Base-by-base conservation (phyloP, 345 rosid species). In the Salix viminalis region DNA sequence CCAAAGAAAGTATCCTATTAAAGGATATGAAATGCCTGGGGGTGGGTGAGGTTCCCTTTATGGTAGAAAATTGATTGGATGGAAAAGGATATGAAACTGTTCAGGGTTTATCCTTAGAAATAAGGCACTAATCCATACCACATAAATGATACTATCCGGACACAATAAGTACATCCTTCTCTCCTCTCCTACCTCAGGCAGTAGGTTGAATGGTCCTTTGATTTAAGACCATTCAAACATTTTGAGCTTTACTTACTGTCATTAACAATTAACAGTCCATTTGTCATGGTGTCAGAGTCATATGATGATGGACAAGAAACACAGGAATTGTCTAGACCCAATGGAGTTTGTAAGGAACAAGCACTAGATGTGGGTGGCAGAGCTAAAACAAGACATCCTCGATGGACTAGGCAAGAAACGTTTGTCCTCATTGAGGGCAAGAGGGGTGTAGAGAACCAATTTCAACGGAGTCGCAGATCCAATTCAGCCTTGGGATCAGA, bases 331-430 rank as follows among this genome's bases (percentile, higher is more conserved):
- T 23, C 65, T 10, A 9, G 39, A 23, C 28, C 69, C 32, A 69
- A 64, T 19, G 76, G 72, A 44, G 68, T 42, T 13, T 16, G 12
- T n/a, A 69, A 37, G 13, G 71, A 77, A 67, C 76, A 67, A 28
- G 74, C 60, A 44, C 36, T 18, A 30, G 64, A 48, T 65, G 78
- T 41, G 24, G 76, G 30, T n/a, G 82, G 73, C 15, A 61, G 52
- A 39, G 10, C 19, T 15, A 77, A 14, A 41, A 67, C 76, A 34
- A 73, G 81, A 64, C 77, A 80, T 73, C 81, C 79, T 21, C 73
- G 79, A 39, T 83, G 88, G 86, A 75, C 54, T 0, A 76, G 69
- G 62, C 52, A 78, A 68, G 86, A 85, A 70, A 80, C 84, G 0
- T 32, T 83, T 36, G 65, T 83, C 12, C 85, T 85, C 19, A 72